phyloP scores from a whole-genome alignment of 2,329 filamentous ascomycete genomes.

The Phaeosphaeriaceae sp. region DNA sequence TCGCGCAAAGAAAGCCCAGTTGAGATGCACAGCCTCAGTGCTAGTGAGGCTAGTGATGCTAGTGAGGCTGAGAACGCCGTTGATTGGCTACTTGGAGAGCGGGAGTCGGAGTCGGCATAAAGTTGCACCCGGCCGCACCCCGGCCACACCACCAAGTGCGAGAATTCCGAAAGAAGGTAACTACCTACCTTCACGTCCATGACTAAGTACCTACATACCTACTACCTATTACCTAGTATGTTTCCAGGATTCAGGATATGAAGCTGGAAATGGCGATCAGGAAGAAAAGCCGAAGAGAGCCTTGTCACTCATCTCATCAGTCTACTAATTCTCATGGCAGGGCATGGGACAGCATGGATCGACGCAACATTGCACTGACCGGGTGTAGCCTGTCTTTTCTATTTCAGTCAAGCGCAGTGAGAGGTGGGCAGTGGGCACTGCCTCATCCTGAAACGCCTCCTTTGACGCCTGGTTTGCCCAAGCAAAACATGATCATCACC shows the following conservation, averaged over 20 bases:
- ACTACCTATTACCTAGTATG: too few species aligned
- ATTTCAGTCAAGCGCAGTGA: conserved; percentile 17
- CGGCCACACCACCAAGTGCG: too few species aligned
- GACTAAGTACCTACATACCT: too few species aligned
- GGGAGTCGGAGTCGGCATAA: conserved; percentile 18
- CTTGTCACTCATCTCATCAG: too few species aligned
- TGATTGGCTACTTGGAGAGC: conserved; percentile 11
- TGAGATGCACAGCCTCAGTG: conserved; percentile 23
- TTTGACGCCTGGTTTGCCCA: conserved; percentile 11
- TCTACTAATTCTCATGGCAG: too few species aligned
- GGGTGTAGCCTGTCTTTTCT: conserved; percentile 18
- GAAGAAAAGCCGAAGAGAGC: too few species aligned
- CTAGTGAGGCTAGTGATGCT: conserved; percentile 10
- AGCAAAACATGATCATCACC: conserved; percentile 30
- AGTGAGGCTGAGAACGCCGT: conserved; percentile 16
- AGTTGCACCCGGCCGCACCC: too few species aligned
- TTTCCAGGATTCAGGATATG: too few species aligned
- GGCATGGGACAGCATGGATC: conserved; percentile 1
- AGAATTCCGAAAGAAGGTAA: too few species aligned
- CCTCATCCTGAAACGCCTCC: conserved; percentile 26
- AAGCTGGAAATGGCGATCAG: too few species aligned
- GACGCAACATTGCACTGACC: conserved; percentile 6
- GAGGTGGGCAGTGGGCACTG: conserved; percentile 11
- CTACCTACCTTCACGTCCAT: too few species aligned
- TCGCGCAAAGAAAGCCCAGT: conserved; percentile 10